Percentiles rank a stretch among this genome's conserved stretches.
These are phyloP conservation scores for Dysphania ambrosioides DNA, from an alignment of 148 eudicot species.

Conservation along the genomic window DNA sequence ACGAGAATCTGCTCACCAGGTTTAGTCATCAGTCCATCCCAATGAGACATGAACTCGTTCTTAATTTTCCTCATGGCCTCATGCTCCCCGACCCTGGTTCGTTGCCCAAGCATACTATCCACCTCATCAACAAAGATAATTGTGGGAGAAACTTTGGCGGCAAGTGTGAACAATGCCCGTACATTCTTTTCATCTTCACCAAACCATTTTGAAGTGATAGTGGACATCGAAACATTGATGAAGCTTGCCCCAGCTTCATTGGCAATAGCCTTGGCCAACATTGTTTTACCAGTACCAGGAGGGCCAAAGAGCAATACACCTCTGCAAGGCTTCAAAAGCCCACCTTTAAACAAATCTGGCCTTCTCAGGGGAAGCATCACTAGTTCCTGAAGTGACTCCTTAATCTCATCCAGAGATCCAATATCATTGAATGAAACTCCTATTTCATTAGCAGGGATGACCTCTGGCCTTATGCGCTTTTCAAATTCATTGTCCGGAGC, in stretches of 20 bases:
- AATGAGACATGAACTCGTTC: slow-evolving; percentile 92
- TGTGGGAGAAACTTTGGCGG: slow-evolving; percentile 86
- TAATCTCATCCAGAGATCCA: slow-evolving; percentile 75
- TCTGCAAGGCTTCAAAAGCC: slow-evolving; percentile 89
- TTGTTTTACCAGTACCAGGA: slow-evolving; percentile 91
- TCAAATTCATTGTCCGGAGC: slow-evolving; percentile 91
- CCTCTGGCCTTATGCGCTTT: slow-evolving; percentile 90
- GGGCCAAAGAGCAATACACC: slow-evolving; percentile 88
- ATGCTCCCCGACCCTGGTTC: slow-evolving; percentile 90
- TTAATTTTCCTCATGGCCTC: slow-evolving; percentile 95
- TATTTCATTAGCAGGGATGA: slow-evolving; percentile 72
- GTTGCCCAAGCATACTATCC: slow-evolving; percentile 91
- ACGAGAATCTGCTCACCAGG: slow-evolving; percentile 85
- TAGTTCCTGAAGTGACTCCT: slow-evolving; percentile 84
- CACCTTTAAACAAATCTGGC: slow-evolving; percentile 91
- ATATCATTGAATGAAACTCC: slow-evolving; percentile 84
- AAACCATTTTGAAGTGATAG: slow-evolving; percentile 95
- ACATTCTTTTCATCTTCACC: slow-evolving; percentile 97
- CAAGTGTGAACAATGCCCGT: slow-evolving; percentile 83
- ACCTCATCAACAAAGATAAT: slow-evolving; percentile 92
- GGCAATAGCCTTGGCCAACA: slow-evolving; percentile 95
- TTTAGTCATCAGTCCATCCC: slow-evolving; percentile 89
- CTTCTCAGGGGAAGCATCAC: slow-evolving; percentile 89
- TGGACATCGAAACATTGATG: slow-evolving; percentile 91
- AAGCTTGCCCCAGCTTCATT: slow-evolving; percentile 98